phyloP scores from a whole-genome alignment of 73 alveolate species.

The Blepharisma japonicum region DNA sequence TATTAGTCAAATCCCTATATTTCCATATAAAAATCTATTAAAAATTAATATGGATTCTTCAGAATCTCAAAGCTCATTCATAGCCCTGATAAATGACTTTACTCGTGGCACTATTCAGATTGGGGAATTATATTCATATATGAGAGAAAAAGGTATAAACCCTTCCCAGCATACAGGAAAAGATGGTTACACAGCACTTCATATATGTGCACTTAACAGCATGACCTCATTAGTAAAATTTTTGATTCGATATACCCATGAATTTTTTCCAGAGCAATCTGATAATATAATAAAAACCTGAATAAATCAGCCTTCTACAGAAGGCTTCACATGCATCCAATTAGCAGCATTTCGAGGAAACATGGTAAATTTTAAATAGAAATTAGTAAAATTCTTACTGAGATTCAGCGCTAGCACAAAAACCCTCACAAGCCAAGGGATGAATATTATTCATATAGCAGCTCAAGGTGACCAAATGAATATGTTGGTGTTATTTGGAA shows the following conservation, averaged over 20 bases:
- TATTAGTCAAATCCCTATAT: no score
- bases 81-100: no score
- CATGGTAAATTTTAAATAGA: constrained; percentile 27
- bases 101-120: no score
- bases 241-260: background rate
- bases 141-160: no score
- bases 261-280: background rate
- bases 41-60: no score
- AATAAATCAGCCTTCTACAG: constrained; percentile 55
- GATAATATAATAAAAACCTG: constrained; percentile 2
- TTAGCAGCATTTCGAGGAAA: constrained; percentile 80
- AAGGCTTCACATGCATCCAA: constrained; percentile 78
- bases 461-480: constrained; percentile 79
- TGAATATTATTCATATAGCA: constrained; percentile 81
- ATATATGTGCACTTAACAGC: background rate
- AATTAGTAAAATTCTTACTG: constrained; percentile 53
- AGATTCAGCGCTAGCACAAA: constrained; percentile 69
- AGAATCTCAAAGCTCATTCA: no score
- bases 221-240: background rate
- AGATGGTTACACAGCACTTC: constrained; percentile 24
- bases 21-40: no score
- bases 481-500: background rate
- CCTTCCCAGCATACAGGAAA: background rate
- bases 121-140: no score
- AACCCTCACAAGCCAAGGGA: constrained; percentile 64